Evolutionary conservation across 2,329 filamentous ascomycete genomes (phyloP).

Genomic region (Xylariales sp.): DNA sequence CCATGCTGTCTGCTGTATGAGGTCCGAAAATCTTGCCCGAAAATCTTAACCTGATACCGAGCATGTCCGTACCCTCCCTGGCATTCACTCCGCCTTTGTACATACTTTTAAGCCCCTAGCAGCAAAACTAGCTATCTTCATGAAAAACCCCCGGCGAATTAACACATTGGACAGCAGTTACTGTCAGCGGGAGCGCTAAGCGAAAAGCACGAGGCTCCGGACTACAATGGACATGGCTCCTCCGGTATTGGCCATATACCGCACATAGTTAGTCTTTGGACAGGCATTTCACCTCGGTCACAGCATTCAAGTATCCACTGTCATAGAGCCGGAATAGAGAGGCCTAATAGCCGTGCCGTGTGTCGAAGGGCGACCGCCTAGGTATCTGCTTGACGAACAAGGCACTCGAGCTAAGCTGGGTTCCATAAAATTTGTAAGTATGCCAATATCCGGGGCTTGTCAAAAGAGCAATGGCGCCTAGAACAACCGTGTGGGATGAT

Average conservation of each 20-base stretch:
- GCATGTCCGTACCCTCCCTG: slow-evolving; percentile 22
- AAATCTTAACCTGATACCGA: slow-evolving; percentile 36
- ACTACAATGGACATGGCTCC: not conserved
- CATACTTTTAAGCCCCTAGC: slow-evolving; percentile 1
- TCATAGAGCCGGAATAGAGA: slow-evolving; percentile 27
- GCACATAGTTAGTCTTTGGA: slow-evolving; percentile 14
- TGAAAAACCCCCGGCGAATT: not conserved
- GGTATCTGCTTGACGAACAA: slow-evolving; percentile 1
- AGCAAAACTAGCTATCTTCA: slow-evolving; percentile 1
- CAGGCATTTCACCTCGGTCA: slow-evolving; percentile 7
- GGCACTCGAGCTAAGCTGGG: slow-evolving; percentile 7
- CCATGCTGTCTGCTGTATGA: slow-evolving; percentile 42
- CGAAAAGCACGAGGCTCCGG: slow-evolving; percentile 5
- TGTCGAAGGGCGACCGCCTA: slow-evolving; percentile 5
- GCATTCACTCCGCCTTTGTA: slow-evolving; percentile 23
- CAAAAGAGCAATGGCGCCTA: slow-evolving; percentile 1
- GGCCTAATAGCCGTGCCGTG: slow-evolving; percentile 28
- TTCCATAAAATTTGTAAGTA: slow-evolving; percentile 15
- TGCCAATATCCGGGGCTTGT: not conserved
- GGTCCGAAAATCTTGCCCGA: slow-evolving; percentile 35
- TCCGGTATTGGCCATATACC: slow-evolving; percentile 13
- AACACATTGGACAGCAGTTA: not conserved
- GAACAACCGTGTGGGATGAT: slow-evolving; percentile 15
- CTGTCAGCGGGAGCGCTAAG: not conserved
- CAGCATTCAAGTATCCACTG: slow-evolving; percentile 20